A percentile compares a stretch with the other conserved stretches of the same genome.
phyloP scores from a whole-genome alignment of 352 stramenopile species.

The Globisporangium parvum region DNA sequence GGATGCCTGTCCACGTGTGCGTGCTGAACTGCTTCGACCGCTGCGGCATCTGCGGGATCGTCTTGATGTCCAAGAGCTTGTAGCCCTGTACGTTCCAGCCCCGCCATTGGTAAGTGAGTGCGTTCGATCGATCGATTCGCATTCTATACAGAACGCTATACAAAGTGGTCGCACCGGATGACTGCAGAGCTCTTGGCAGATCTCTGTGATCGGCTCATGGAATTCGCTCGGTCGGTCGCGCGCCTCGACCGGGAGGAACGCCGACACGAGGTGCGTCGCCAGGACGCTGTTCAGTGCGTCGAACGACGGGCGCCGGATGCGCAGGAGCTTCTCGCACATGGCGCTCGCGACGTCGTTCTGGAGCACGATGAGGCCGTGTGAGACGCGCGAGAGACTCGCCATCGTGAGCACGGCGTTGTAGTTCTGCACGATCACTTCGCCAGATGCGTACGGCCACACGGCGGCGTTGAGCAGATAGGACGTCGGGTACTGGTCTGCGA shows the following conservation, averaged over 20 bases:
- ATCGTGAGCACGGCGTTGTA: constrained; percentile 89
- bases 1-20: constrained; percentile 66
- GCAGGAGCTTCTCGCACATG: constrained; percentile 51
- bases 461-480: constrained; percentile 59
- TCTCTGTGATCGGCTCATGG: constrained; percentile 27
- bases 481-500: constrained; percentile 58
- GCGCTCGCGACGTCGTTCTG: constrained; percentile 59
- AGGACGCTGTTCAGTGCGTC: constrained; percentile 58
- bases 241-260: constrained; percentile 31
- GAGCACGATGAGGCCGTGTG: constrained; percentile 63
- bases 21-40: constrained; percentile 66
- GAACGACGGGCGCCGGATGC: constrained; percentile 53
- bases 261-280: constrained; percentile 48
- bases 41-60: constrained; percentile 56
- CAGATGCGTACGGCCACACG: constrained; percentile 79
- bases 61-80: constrained; percentile 72
- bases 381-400: constrained; percentile 53
- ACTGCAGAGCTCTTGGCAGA: constrained; percentile 43
- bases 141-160: not conserved
- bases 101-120: not conserved
- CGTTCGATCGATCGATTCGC: not conserved
- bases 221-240: not conserved
- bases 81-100: constrained; percentile 29
- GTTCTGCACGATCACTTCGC: constrained; percentile 87
- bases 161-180: constrained; percentile 32